Percentiles rank a stretch among this genome's conserved stretches.
phyloP scores from a whole-genome alignment of 176 grass and related monocot species.

The Aegilops longissima region DNA sequence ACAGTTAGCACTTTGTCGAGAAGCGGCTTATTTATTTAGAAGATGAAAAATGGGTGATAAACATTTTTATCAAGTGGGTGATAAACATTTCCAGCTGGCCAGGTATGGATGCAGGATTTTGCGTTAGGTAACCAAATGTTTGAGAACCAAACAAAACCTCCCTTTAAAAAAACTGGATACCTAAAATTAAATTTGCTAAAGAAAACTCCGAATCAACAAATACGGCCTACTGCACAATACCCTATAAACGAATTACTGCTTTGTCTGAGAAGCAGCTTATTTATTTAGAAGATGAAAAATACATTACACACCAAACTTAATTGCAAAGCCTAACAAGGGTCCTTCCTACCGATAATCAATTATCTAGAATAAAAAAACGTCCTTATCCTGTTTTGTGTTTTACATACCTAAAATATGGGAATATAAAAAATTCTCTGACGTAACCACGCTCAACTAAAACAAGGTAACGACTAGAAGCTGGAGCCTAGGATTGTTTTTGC shows the following conservation, averaged over 20 bases:
- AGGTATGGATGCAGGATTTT: not conserved
- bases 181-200: not conserved
- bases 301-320: conserved; percentile 7
- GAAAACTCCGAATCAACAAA: not conserved
- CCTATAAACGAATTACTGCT: not conserved
- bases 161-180: not conserved
- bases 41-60: no score
- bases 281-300: conserved; percentile 22
- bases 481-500: conserved; percentile 6
- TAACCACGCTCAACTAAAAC: conserved; percentile 4
- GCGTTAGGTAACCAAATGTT: not conserved
- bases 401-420: conserved; percentile 7
- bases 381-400: conserved; percentile 13
- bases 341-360: conserved; percentile 12
- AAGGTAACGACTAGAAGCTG: conserved; percentile 7
- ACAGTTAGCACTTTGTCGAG: no score
- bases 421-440: conserved; percentile 10
- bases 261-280: not conserved
- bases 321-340: not conserved
- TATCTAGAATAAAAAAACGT: not conserved
- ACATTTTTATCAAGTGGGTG: no score
- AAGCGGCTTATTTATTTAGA: no score
- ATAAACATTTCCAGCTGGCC: not conserved
- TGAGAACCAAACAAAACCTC: no score
- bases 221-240: not conserved